These are phyloP conservation scores for Cornus controversa DNA, from an alignment of 148 eudicot species.

Conservation along the genomic window DNA sequence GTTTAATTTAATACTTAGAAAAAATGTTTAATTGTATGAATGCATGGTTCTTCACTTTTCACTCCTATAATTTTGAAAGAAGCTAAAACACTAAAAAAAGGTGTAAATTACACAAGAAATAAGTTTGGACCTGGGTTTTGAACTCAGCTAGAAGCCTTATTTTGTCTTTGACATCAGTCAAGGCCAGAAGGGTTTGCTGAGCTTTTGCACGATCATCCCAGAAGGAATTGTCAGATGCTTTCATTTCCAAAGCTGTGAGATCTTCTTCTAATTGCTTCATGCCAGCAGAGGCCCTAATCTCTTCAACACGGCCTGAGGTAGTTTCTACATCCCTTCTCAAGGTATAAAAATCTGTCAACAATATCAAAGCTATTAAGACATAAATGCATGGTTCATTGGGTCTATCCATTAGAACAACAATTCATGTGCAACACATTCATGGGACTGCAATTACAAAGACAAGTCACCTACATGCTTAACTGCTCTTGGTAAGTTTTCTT, in stretches of 20 bases:
- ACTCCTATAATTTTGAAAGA: constrained; percentile 1
- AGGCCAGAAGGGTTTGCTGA: constrained; percentile 76
- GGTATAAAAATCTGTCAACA: constrained; percentile 77
- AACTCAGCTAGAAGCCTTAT: constrained; percentile 71
- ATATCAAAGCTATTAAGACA: background rate
- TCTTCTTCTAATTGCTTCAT: constrained; percentile 71
- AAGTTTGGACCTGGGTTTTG: constrained; percentile 59
- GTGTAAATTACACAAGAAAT: background rate
- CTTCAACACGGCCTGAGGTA: constrained; percentile 64
- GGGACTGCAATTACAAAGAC: background rate
- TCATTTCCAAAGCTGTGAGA: constrained; percentile 60
- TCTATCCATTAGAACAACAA: background rate
- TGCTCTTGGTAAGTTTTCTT: no score
- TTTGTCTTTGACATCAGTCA: constrained; percentile 85
- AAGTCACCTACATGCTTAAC: no score
- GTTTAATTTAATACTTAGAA: no score
- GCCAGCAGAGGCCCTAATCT: constrained; percentile 71
- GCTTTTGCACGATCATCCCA: constrained; percentile 96
- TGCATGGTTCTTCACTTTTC: background rate
- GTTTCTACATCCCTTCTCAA: constrained; percentile 78
- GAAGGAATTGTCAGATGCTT: constrained; percentile 69
- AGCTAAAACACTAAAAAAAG: background rate
- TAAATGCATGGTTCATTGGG: background rate
- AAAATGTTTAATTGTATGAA: background rate
- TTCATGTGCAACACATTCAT: background rate